These are phyloP conservation scores for Dissophora ornata DNA, from an alignment of 192 early-diverging fungal genomes.

Conservation along the genomic window DNA sequence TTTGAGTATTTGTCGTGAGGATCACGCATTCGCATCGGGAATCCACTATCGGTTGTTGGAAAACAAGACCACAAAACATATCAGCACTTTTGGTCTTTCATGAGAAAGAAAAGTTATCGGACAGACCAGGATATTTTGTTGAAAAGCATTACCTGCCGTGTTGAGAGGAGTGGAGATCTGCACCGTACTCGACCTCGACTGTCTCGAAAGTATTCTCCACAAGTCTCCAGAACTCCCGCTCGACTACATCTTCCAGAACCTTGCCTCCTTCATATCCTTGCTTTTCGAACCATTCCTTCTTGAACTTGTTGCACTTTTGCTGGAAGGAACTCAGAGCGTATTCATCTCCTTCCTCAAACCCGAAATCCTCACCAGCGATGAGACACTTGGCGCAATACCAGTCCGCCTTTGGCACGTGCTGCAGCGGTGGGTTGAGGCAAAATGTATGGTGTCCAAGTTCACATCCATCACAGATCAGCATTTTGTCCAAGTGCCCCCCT, in stretches of 20 bases:
- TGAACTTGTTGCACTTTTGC: constrained; percentile 82
- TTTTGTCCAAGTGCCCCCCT: constrained; percentile 65
- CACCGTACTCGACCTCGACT: constrained; percentile 96
- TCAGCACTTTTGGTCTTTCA: no score
- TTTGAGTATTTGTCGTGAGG: constrained; percentile 74
- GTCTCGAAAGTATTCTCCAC: constrained; percentile 88
- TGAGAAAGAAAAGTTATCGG: no score
- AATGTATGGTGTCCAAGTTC: constrained; percentile 78
- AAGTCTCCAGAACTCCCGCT: constrained; percentile 94
- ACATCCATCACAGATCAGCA: constrained; percentile 87
- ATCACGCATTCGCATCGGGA: constrained; percentile 76
- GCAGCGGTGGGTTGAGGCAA: constrained; percentile 71
- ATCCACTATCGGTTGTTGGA: constrained; percentile 68
- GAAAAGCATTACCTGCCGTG: constrained; percentile 97
- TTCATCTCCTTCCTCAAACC: constrained; percentile 91
- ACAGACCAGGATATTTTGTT: no score
- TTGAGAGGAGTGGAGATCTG: constrained; percentile 90
- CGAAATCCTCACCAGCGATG: constrained; percentile 86
- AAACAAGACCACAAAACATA: no score
- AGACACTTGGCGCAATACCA: constrained; percentile 93
- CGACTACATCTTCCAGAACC: constrained; percentile 77
- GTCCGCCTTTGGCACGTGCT: constrained; percentile 66
- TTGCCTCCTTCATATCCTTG: constrained; percentile 54
- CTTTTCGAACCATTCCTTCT: constrained; percentile 76
- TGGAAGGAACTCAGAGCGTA: constrained; percentile 85